Evolutionary conservation across 805 yeast genomes (phyloP).

Genomic region (Candida takata): DNA sequence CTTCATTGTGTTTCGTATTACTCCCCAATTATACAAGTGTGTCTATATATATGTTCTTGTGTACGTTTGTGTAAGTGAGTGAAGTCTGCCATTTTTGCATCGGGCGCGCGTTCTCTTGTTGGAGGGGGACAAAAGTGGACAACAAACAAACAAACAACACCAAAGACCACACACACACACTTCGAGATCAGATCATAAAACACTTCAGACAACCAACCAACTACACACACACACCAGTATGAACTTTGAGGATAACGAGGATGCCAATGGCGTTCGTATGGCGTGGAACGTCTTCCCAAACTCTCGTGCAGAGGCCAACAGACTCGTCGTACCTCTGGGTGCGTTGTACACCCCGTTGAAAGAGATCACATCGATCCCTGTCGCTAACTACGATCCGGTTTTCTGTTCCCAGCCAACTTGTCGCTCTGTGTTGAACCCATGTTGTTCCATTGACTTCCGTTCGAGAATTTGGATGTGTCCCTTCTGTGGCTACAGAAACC

Average conservation of each 20-base stretch:
- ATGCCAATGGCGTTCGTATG: conserved; percentile 64
- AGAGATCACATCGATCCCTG: conserved; percentile 64
- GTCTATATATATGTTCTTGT: no score
- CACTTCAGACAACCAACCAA: not conserved
- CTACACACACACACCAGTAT: conserved; percentile 20
- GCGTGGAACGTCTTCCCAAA: conserved; percentile 87
- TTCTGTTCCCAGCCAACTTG: conserved; percentile 72
- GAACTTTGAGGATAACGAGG: conserved; percentile 58
- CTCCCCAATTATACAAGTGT: no score
- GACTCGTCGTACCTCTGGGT: conserved; percentile 91
- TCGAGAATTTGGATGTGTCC: conserved; percentile 83
- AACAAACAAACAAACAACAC: conserved; percentile 2
- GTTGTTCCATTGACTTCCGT: conserved; percentile 69
- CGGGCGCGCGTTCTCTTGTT: no score
- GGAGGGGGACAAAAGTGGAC: not conserved
- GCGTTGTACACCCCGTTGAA: conserved; percentile 92
- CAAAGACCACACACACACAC: not conserved
- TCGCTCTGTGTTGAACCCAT: conserved; percentile 82
- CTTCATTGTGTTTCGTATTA: no score
- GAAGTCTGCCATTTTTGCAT: no score
- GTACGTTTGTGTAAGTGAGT: no score
- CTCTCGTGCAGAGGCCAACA: conserved; percentile 80
- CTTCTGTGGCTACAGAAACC: conserved; percentile 70
- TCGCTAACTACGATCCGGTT: conserved; percentile 82
- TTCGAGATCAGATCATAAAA: not conserved